Evolutionary conservation across 1,284 basidiomycete species (phyloP).

Genomic region (Malassezia yamatoensis): DNA sequence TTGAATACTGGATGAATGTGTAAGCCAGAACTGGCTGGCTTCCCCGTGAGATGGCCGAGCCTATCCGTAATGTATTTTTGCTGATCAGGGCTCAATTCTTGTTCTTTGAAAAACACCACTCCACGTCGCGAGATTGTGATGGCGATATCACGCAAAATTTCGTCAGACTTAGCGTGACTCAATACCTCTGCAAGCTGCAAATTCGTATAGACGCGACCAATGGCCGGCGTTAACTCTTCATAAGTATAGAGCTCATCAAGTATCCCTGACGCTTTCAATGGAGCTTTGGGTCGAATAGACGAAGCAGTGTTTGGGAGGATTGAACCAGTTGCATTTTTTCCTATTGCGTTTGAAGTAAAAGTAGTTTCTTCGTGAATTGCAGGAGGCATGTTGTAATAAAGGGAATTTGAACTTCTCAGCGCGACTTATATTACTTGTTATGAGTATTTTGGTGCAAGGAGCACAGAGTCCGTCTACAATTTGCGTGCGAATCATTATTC

Average conservation of each 20-base stretch:
- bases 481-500: too few relatives aligned
- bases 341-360: too few relatives aligned
- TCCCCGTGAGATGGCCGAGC: constrained; percentile 56
- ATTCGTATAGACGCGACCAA: constrained; percentile 50
- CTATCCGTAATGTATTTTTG: constrained; percentile 52
- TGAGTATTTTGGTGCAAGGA: too few relatives aligned
- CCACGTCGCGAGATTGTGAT: constrained; percentile 57
- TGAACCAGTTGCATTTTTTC: too few relatives aligned
- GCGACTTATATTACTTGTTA: too few relatives aligned
- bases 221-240: constrained; percentile 43
- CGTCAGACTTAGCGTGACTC: constrained; percentile 50
- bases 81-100: constrained; percentile 52
- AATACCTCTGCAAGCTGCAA: constrained; percentile 50
- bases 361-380: background rate
- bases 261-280: constrained; percentile 20
- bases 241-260: constrained; percentile 22
- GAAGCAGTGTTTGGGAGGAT: background rate
- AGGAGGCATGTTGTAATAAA: background rate
- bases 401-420: too few relatives aligned
- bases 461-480: too few relatives aligned
- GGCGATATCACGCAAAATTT: constrained; percentile 53
- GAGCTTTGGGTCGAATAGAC: background rate
- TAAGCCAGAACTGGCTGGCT: constrained; percentile 55
- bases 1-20: constrained; percentile 62
- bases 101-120: constrained; percentile 63